These are phyloP conservation scores for Haematococcus sp. DNA, from an alignment of 139 green algal species.

Conservation along the genomic window DNA sequence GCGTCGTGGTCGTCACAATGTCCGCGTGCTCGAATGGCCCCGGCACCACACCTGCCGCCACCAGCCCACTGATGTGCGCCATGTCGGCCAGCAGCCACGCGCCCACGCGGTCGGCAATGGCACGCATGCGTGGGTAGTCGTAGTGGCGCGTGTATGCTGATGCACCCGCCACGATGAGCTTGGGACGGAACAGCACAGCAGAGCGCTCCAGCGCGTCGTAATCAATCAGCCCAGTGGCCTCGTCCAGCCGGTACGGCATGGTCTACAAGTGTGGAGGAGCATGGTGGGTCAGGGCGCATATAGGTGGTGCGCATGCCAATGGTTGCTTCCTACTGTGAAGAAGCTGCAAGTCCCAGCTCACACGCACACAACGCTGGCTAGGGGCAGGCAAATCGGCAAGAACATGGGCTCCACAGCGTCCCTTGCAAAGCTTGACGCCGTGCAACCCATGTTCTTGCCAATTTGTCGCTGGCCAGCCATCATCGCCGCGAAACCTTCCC, in stretches of 20 bases:
- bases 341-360: no score
- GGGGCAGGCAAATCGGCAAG: no score
- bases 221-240: slow-evolving; percentile 94
- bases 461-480: no score
- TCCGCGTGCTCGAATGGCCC: slow-evolving; percentile 92
- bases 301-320: neutral
- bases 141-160: slow-evolving; percentile 93
- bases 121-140: slow-evolving; percentile 93
- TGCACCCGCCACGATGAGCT: slow-evolving; percentile 90
- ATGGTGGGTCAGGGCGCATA: neutral
- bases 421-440: no score
- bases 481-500: neutral
- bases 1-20: slow-evolving; percentile 97
- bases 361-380: neutral
- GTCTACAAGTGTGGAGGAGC: no score
- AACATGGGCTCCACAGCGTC: no score
- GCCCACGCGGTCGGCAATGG: slow-evolving; percentile 71
- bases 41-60: slow-evolving; percentile 81
- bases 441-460: no score
- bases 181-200: slow-evolving; percentile 75
- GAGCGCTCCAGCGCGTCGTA: slow-evolving; percentile 85
- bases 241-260: slow-evolving; percentile 95
- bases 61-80: slow-evolving; percentile 93
- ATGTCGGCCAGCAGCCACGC: slow-evolving; percentile 75
- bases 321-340: neutral